Percentiles rank a stretch among this genome's conserved stretches.
Conservation (phyloP, 2,329 filamentous ascomycete genomes). For the Dothiorella sarmentorum region DNA sequence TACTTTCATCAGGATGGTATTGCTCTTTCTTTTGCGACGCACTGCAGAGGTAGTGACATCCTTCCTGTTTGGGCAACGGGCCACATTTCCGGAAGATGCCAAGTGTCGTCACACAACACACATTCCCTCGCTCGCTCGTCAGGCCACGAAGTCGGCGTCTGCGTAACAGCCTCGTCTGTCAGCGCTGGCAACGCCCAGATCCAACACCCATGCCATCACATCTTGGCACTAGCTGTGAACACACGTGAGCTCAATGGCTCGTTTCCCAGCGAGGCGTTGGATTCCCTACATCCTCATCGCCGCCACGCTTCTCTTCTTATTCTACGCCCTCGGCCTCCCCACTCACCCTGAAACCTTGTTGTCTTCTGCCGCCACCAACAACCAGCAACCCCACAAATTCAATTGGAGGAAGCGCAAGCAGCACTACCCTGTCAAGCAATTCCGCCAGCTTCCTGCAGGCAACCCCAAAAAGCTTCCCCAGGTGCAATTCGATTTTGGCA, state of each 20-base stretch:
- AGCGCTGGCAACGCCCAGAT: no score
- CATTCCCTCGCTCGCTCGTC: neutral
- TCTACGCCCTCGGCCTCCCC: slow-evolving; percentile 37
- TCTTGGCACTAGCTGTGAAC: neutral
- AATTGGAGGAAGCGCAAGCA: slow-evolving; percentile 41
- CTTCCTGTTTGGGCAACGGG: neutral
- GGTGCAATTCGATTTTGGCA: slow-evolving; percentile 43
- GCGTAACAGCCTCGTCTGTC: neutral
- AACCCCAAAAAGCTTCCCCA: slow-evolving; percentile 38
- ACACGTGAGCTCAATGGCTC: slow-evolving; percentile 32
- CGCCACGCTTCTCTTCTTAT: slow-evolving; percentile 33
- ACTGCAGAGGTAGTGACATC: no score
- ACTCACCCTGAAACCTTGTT: slow-evolving; percentile 21
- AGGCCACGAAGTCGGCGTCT: neutral
- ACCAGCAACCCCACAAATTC: slow-evolving; percentile 23
- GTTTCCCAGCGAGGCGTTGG: slow-evolving; percentile 34
- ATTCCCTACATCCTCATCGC: slow-evolving; percentile 34
- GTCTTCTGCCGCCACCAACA: slow-evolving; percentile 21
- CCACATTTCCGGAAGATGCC: neutral
- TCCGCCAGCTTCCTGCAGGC: slow-evolving; percentile 38
- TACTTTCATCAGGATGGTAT: no score
- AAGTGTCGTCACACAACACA: neutral
- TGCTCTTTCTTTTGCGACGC: no score
- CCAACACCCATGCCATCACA: neutral
- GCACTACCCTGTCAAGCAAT: slow-evolving; percentile 38